Evolutionary conservation across 108 stramenopile species (phyloP).

Genomic region (Hondaea fermentalgiana): DNA sequence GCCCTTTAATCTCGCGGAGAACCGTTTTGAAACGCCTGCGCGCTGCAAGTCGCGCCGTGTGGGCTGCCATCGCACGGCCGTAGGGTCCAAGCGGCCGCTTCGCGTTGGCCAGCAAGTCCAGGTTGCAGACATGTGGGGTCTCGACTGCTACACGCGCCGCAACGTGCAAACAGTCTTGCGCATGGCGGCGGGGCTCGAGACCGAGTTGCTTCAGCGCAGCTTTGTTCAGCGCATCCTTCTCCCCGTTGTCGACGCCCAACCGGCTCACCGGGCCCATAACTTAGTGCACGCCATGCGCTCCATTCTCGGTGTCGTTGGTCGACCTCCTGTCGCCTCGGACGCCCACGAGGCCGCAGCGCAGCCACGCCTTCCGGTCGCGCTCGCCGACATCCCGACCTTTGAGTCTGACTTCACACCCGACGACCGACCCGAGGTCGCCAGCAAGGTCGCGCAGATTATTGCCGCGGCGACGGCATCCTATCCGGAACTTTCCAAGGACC

Average conservation of each 20-base stretch:
- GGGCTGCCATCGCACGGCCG: neutral
- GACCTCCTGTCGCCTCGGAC: neutral
- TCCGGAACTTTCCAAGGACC: neutral
- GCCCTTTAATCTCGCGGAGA: neutral
- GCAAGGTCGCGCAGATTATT: neutral
- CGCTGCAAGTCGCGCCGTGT: neutral
- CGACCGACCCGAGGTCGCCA: neutral
- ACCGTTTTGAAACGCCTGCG: neutral
- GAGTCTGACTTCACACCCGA: neutral
- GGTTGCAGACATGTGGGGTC: conserved; percentile 24
- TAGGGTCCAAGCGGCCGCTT: neutral
- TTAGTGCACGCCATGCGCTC: neutral
- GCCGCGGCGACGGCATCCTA: neutral
- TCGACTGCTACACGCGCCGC: conserved; percentile 25
- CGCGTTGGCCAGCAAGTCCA: neutral
- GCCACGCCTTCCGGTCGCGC: neutral
- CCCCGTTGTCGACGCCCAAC: conserved; percentile 20
- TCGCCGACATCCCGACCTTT: neutral
- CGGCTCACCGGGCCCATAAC: neutral
- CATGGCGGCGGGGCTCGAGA: neutral
- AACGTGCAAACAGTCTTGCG: neutral
- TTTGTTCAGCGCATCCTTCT: conserved; percentile 19
- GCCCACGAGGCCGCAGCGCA: neutral
- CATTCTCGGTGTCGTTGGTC: neutral
- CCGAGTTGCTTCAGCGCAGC: neutral